Percentiles rank a stretch among this genome's conserved stretches.
Evolutionary conservation across 257 asterid species (phyloP).

Genomic region (Solanum chiquidenum): DNA sequence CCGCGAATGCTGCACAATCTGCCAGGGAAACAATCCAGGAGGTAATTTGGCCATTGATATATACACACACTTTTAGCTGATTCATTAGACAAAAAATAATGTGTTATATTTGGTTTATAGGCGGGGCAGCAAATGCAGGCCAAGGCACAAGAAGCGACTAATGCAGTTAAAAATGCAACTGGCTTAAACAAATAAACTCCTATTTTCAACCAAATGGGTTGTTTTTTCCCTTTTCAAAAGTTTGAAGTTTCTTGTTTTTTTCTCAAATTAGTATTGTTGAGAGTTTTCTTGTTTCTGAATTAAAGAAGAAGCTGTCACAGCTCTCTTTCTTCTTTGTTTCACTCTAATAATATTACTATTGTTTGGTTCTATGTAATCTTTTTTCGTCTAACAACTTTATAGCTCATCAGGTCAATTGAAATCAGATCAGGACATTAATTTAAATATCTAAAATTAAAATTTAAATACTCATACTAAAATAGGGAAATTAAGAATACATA

Average conservation of each 20-base stretch:
- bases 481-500: no score
- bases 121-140: slow-evolving; percentile 22
- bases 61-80: neutral
- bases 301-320: neutral
- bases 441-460: neutral
- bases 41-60: neutral
- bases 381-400: neutral
- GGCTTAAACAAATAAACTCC: slow-evolving; percentile 4
- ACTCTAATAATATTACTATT: neutral
- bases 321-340: neutral
- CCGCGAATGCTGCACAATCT: slow-evolving; percentile 24
- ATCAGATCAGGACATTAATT: neutral
- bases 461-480: neutral
- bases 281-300: neutral
- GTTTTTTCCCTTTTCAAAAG: neutral
- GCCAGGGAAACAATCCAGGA: slow-evolving; percentile 21
- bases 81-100: neutral
- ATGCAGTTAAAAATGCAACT: slow-evolving; percentile 27
- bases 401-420: neutral
- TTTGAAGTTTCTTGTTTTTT: neutral
- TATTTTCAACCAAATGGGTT: neutral
- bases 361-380: neutral
- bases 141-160: slow-evolving; percentile 23
- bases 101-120: neutral
- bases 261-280: neutral